Evolutionary conservation across 768 basidiomycete species (phyloP).

Genomic region (Cystobasidiopsis lactophilus): DNA sequence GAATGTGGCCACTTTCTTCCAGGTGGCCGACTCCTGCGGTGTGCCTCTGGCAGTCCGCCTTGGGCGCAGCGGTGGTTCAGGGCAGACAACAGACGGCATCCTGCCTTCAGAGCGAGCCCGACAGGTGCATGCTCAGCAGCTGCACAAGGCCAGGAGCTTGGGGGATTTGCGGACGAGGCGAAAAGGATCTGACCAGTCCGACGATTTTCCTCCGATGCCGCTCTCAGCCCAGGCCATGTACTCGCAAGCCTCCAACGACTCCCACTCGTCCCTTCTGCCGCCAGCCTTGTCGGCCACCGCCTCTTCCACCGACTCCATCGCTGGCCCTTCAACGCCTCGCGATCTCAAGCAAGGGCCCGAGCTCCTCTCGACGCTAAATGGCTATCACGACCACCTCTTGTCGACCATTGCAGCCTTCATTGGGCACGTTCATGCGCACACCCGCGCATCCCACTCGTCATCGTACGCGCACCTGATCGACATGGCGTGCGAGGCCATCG

Average conservation of each 20-base stretch:
- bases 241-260: too few relatives aligned
- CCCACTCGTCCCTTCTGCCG: too few relatives aligned
- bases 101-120: neutral
- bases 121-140: neutral
- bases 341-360: too few relatives aligned
- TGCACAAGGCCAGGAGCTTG: conserved; percentile 5
- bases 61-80: neutral
- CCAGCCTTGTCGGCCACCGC: too few relatives aligned
- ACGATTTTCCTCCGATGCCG: too few relatives aligned
- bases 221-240: too few relatives aligned
- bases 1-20: conserved; percentile 54
- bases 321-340: too few relatives aligned
- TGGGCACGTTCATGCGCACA: conserved; percentile 85
- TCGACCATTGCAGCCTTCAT: conserved; percentile 94
- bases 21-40: conserved; percentile 23
- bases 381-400: conserved; percentile 60
- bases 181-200: neutral
- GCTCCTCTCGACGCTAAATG: too few relatives aligned
- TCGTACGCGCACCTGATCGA: conserved; percentile 86
- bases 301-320: too few relatives aligned
- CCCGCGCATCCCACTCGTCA: conserved; percentile 69
- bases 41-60: conserved; percentile 21
- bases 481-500: conserved; percentile 79
- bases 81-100: conserved; percentile 1
- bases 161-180: neutral